Conservation (phyloP, 768 basidiomycete species). For the Tubosaeta sp. region DNA sequence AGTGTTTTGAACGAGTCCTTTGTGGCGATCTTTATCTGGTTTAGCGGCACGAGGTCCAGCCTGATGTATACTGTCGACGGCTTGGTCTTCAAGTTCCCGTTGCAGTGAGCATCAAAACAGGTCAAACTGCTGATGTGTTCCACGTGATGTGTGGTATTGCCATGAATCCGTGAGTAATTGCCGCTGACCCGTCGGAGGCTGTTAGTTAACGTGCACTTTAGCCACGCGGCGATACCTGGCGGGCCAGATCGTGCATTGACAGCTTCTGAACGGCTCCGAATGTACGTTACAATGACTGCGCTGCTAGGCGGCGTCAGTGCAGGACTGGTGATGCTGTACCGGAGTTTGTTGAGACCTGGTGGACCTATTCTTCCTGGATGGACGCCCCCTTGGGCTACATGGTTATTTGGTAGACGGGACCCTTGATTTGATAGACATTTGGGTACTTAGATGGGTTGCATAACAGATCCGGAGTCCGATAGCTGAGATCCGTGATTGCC, state of each 20-base stretch:
- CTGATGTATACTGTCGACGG: conserved; percentile 92
- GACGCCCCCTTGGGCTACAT: conserved; percentile 59
- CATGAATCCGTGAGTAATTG: conserved; percentile 72
- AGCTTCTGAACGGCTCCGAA: conserved; percentile 61
- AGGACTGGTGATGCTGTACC: conserved; percentile 65
- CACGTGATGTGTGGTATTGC: conserved; percentile 81
- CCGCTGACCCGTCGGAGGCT: background rate
- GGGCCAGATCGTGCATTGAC: conserved; percentile 78
- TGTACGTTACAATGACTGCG: conserved; percentile 70
- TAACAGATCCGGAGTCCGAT: conserved; percentile 35
- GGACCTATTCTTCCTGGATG: conserved; percentile 48
- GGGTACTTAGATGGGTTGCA: conserved; percentile 13
- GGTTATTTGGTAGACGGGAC: conserved; percentile 57
- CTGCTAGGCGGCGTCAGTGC: conserved; percentile 70
- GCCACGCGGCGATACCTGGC: conserved; percentile 69
- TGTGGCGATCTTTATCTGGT: conserved; percentile 4
- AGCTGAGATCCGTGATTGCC: conserved; percentile 34
- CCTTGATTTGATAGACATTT: conserved; percentile 15
- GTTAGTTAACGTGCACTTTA: conserved; percentile 25
- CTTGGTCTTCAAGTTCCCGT: conserved; percentile 91
- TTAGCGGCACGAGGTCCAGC: conserved; percentile 96
- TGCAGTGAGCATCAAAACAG: conserved; percentile 85
- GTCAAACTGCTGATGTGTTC: conserved; percentile 83
- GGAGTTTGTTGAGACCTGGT: conserved; percentile 64
- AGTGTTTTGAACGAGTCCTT: conserved; percentile 13